A percentile compares a stretch with the other conserved stretches of the same genome.
phyloP scores from a whole-genome alignment of 73 alveolate species.

The Strombidium stylifer region DNA sequence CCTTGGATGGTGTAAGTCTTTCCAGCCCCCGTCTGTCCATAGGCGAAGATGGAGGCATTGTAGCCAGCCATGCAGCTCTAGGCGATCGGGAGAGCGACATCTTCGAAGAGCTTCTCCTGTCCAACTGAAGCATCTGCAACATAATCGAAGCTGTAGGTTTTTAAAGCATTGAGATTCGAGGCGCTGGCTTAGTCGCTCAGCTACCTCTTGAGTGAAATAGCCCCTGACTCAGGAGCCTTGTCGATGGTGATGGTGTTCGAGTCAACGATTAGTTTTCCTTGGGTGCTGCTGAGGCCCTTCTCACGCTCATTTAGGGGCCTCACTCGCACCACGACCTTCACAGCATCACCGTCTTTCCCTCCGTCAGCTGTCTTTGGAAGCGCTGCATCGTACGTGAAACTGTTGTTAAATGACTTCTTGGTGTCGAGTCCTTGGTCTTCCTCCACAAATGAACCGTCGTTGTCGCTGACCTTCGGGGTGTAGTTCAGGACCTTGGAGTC shows the following conservation, averaged over 20 bases:
- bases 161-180: constrained; percentile 90
- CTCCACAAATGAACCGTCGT: too few relatives aligned
- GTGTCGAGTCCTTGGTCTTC: too few relatives aligned
- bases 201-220: too few relatives aligned
- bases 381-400: too few relatives aligned
- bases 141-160: constrained; percentile 91
- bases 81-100: constrained; percentile 89
- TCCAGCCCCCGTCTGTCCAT: constrained; percentile 99
- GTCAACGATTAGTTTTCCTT: constrained; percentile 68
- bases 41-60: constrained; percentile 98
- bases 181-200: constrained; percentile 75
- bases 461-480: too few relatives aligned
- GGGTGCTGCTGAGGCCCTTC: constrained; percentile 49
- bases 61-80: constrained; percentile 94
- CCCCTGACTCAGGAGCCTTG: constrained; percentile 58
- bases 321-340: constrained; percentile 79
- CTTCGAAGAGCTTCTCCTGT: constrained; percentile 79
- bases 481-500: too few relatives aligned
- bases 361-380: too few relatives aligned
- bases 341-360: too few relatives aligned
- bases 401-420: too few relatives aligned
- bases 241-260: constrained; percentile 72
- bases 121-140: constrained; percentile 77
- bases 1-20: constrained; percentile 98
- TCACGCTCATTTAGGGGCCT: constrained; percentile 78